Conservation (phyloP, 352 stramenopile genomes). For the Phytopythium delawarense region DNA sequence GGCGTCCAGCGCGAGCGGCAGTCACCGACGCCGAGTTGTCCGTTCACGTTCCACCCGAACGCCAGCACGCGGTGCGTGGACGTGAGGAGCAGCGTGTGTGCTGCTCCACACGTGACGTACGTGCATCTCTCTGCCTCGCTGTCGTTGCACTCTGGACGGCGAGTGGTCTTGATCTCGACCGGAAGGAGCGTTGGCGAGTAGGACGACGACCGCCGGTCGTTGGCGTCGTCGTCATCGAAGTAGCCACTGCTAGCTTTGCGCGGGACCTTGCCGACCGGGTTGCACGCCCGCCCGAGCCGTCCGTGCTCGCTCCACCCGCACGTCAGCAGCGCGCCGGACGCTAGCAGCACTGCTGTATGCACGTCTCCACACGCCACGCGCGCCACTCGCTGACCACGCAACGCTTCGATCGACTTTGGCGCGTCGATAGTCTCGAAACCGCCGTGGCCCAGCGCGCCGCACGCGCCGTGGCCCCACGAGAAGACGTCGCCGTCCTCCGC, state of each 20-base stretch:
- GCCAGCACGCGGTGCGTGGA: constrained; percentile 30
- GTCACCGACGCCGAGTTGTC: constrained; percentile 63
- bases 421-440: constrained; percentile 26
- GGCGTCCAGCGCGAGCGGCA: constrained; percentile 38
- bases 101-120: constrained; percentile 51
- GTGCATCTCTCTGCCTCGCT: constrained; percentile 22
- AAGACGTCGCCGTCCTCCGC: constrained; percentile 63
- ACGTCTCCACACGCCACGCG: constrained; percentile 55
- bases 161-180: constrained; percentile 35
- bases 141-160: constrained; percentile 3
- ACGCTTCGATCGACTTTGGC: constrained; percentile 48
- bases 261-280: background rate
- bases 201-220: background rate
- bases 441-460: constrained; percentile 52
- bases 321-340: constrained; percentile 43
- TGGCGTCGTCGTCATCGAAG: constrained; percentile 6
- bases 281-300: constrained; percentile 32
- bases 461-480: constrained; percentile 54
- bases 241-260: background rate
- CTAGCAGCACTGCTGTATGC: constrained; percentile 48
- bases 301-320: constrained; percentile 58
- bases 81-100: constrained; percentile 52
- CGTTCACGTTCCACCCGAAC: constrained; percentile 58
- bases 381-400: constrained; percentile 34
- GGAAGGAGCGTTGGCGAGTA: constrained; percentile 13